A percentile compares a stretch with the other conserved stretches of the same genome.
These are phyloP conservation scores for Cordyceps farinosa DNA, from an alignment of 2,329 filamentous ascomycete genomes.

Conservation along the genomic window DNA sequence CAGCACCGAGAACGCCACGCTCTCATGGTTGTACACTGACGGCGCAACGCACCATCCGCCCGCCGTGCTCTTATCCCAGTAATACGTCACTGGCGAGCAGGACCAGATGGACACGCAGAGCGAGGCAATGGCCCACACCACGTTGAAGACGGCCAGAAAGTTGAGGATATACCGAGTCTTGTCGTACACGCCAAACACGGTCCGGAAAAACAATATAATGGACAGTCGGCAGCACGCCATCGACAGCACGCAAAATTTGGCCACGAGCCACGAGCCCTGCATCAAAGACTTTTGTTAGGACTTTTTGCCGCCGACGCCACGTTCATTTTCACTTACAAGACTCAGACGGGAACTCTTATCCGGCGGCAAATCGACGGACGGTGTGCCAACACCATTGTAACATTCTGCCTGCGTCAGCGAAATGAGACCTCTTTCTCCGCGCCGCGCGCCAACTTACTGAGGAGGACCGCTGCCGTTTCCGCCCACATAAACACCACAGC, in stretches of 20 bases:
- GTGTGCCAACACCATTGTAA: slow-evolving; percentile 17
- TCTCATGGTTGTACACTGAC: slow-evolving; percentile 12
- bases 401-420: slow-evolving; percentile 6
- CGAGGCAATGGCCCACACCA: slow-evolving; percentile 16
- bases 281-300: background rate
- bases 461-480: slow-evolving; percentile 16
- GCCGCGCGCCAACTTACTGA: slow-evolving; percentile 11
- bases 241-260: slow-evolving; percentile 18
- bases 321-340: background rate
- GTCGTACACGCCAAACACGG: slow-evolving; percentile 13
- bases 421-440: background rate
- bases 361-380: slow-evolving; percentile 1
- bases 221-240: slow-evolving; percentile 18
- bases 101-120: slow-evolving; percentile 16
- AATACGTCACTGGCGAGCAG: slow-evolving; percentile 18
- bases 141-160: slow-evolving; percentile 13
- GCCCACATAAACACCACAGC: slow-evolving; percentile 20
- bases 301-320: background rate
- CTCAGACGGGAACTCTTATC: slow-evolving; percentile 5
- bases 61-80: slow-evolving; percentile 18
- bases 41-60: slow-evolving; percentile 15
- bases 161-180: slow-evolving; percentile 9
- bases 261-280: slow-evolving; percentile 20
- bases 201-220: slow-evolving; percentile 20
- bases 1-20: slow-evolving; percentile 8